Conservation (phyloP, 805 yeast genomes). For the Zygosaccharomyces bailii region DNA sequence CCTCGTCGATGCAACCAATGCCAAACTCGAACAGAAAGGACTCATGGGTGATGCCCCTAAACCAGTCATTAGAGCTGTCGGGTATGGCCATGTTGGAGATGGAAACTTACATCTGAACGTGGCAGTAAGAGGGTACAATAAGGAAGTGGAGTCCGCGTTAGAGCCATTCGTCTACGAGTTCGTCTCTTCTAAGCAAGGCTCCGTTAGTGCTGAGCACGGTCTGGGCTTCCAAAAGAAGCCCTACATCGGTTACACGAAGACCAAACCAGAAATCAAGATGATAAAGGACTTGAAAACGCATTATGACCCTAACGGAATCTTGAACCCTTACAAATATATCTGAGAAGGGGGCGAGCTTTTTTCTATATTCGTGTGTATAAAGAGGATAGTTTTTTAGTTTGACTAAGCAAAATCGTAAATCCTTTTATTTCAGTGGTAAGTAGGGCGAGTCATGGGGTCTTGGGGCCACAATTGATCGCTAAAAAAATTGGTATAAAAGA, state of each 20-base stretch:
- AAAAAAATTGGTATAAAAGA: not conserved
- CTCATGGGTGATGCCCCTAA: slow-evolving; percentile 51
- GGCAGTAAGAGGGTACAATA: slow-evolving; percentile 77
- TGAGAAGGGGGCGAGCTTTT: slow-evolving; percentile 40
- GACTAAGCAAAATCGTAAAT: not conserved
- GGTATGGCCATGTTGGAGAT: slow-evolving; percentile 98
- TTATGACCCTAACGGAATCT: slow-evolving; percentile 86
- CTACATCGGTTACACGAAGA: slow-evolving; percentile 81
- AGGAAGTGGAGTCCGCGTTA: slow-evolving; percentile 70
- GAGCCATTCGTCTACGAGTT: slow-evolving; percentile 97
- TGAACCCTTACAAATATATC: slow-evolving; percentile 93
- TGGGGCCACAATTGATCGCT: not conserved
- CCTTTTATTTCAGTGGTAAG: not conserved
- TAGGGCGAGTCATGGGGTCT: not conserved
- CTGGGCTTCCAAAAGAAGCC: slow-evolving; percentile 94
- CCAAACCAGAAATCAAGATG: slow-evolving; percentile 61
- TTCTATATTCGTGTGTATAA: slow-evolving; percentile 69
- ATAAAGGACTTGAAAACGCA: slow-evolving; percentile 76
- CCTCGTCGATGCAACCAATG: slow-evolving; percentile 74
- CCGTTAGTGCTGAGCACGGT: slow-evolving; percentile 97
- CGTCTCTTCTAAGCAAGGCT: slow-evolving; percentile 68
- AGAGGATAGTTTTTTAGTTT: slow-evolving; percentile 62
- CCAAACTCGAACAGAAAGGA: slow-evolving; percentile 51
- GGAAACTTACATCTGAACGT: slow-evolving; percentile 95
- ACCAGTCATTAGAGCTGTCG: slow-evolving; percentile 87